Percentiles rank a stretch among this genome's conserved stretches.
phyloP scores from a whole-genome alignment of 208 protist species.

The Tritrichomonas musculus region DNA sequence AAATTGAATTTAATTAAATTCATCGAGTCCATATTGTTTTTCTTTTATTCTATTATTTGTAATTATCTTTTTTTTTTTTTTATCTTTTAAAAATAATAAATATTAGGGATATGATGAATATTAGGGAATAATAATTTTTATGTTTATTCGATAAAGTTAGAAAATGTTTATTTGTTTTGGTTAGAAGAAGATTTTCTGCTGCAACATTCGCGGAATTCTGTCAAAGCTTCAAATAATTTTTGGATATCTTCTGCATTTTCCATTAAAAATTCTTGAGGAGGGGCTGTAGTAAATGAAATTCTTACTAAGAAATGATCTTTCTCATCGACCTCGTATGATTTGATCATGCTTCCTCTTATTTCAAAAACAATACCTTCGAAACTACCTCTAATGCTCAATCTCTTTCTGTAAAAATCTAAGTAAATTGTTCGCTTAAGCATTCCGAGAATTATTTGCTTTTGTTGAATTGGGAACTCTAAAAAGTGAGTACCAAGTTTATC shows the following conservation, averaged over 20 bases:
- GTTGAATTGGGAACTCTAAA: background rate
- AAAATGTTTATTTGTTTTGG: no score
- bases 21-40: no score
- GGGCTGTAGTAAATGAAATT: background rate
- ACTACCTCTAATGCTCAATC: background rate
- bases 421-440: background rate
- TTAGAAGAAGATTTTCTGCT: background rate
- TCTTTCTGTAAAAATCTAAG: background rate
- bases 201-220: background rate
- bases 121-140: no score
- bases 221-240: background rate
- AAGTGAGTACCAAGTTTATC: constrained; percentile 13
- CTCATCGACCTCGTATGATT: background rate
- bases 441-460: constrained; percentile 17
- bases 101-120: no score
- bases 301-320: background rate
- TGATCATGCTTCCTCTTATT: background rate
- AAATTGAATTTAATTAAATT: no score
- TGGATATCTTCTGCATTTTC: background rate
- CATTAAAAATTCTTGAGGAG: background rate
- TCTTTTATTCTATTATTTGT: no score
- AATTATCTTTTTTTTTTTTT: no score
- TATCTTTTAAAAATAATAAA: no score
- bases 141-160: no score
- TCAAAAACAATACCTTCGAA: constrained; percentile 32